Conservation (phyloP, 139 green algal species). For the Chlamydomonas schloesseri region DNA sequence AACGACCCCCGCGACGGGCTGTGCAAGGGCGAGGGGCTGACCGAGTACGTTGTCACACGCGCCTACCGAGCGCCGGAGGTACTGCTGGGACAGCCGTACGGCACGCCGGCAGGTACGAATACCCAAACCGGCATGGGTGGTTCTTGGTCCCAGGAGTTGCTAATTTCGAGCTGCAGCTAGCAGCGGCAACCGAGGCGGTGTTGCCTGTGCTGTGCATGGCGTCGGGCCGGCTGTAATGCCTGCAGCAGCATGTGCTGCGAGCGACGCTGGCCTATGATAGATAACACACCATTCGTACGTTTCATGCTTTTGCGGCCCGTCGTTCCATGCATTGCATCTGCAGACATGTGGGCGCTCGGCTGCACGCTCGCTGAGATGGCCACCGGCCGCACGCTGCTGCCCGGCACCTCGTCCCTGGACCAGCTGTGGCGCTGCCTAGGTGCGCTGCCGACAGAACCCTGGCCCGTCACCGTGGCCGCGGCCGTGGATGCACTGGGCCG, state of each 20-base stretch:
- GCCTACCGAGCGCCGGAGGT: conserved; percentile 28
- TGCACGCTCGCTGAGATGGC: conserved; percentile 83
- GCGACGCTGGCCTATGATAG: too few species aligned
- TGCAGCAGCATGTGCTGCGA: too few species aligned
- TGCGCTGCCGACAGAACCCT: conserved; percentile 51
- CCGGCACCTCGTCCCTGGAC: conserved; percentile 74
- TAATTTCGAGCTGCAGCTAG: too few species aligned
- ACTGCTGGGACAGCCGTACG: conserved; percentile 22
- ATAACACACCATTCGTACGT: too few species aligned
- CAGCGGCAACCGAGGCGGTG: too few species aligned
- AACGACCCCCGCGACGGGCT: too few species aligned
- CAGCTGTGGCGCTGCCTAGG: conserved; percentile 80
- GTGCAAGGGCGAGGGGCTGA: background rate
- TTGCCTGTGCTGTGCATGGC: too few species aligned
- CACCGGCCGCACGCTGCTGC: conserved; percentile 78
- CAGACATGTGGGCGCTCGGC: conserved; percentile 52
- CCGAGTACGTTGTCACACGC: conserved; percentile 15
- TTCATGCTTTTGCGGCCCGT: too few species aligned
- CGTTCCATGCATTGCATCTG: background rate
- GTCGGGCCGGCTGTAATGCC: too few species aligned
- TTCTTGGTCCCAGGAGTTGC: background rate
- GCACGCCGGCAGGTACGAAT: background rate
- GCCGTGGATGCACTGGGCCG: conserved; percentile 28
- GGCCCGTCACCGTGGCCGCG: conserved; percentile 47
- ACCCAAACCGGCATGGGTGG: too few species aligned